Conservation (phyloP, 805 yeast genomes). For the Candida palmyrensis region DNA sequence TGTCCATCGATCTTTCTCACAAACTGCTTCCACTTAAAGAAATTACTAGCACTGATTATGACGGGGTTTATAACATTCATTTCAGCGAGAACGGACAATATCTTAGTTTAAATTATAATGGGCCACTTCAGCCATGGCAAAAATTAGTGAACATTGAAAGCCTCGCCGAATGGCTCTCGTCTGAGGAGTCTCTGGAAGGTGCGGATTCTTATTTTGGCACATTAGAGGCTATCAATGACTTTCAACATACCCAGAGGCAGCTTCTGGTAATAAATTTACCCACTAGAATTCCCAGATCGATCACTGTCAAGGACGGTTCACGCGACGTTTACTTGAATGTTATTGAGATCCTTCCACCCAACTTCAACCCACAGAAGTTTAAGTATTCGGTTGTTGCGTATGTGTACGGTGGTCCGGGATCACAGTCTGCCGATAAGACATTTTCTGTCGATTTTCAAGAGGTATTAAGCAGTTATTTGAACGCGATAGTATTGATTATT, state of each 20-base stretch:
- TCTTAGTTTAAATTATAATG: slow-evolving; percentile 59
- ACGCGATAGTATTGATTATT: slow-evolving; percentile 58
- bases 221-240: slow-evolving; percentile 13
- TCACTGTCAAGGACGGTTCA: slow-evolving; percentile 27
- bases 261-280: slow-evolving; percentile 45
- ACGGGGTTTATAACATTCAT: slow-evolving; percentile 61
- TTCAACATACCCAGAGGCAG: slow-evolving; percentile 9
- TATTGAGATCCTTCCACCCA: slow-evolving; percentile 59
- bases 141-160: slow-evolving; percentile 45
- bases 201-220: slow-evolving; percentile 11
- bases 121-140: slow-evolving; percentile 81
- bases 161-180: slow-evolving; percentile 13
- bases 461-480: slow-evolving; percentile 48
- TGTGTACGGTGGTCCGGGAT: slow-evolving; percentile 81
- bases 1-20: slow-evolving; percentile 51
- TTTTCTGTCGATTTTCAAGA: slow-evolving; percentile 55
- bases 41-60: slow-evolving; percentile 46
- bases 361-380: slow-evolving; percentile 36
- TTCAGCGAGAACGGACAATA: slow-evolving; percentile 74
- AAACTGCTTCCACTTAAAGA: slow-evolving; percentile 32
- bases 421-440: slow-evolving; percentile 47
- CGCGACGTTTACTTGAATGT: slow-evolving; percentile 37
- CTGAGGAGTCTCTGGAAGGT: slow-evolving; percentile 2
- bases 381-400: slow-evolving; percentile 63
- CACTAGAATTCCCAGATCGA: slow-evolving; percentile 33